phyloP scores from a whole-genome alignment of 768 basidiomycete species.

The Galerina marginata region DNA sequence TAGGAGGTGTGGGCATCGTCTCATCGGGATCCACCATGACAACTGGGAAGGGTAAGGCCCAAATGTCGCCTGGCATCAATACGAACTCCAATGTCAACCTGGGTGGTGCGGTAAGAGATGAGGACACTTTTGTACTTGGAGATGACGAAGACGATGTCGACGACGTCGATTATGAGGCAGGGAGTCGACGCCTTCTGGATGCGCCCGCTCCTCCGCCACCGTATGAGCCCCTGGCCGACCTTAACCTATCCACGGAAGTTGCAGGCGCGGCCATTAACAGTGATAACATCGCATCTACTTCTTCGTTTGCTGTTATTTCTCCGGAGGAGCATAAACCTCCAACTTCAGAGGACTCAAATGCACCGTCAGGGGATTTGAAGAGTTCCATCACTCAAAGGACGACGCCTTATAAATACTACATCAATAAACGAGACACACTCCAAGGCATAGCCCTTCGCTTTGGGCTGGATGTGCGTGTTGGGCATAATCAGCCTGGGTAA shows the following conservation, averaged over 20 bases:
- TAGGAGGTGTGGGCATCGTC: constrained; percentile 58
- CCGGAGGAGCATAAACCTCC: not conserved
- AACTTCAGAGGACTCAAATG: not conserved
- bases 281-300: too few species aligned
- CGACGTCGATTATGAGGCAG: constrained; percentile 36
- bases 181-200: not conserved
- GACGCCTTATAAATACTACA: constrained; percentile 49
- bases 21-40: constrained; percentile 10
- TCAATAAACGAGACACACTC: constrained; percentile 63
- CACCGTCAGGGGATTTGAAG: not conserved
- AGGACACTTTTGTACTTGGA: constrained; percentile 68
- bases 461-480: constrained; percentile 60
- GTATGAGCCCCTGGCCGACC: not conserved
- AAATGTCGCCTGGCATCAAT: not conserved
- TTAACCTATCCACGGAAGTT: not conserved
- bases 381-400: constrained; percentile 1
- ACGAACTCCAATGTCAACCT: constrained; percentile 34
- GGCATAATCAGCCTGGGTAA: not conserved
- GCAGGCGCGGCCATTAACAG: too few species aligned
- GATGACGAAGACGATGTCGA: constrained; percentile 69
- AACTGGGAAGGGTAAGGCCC: constrained; percentile 3
- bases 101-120: constrained; percentile 62
- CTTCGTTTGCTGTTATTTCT: not conserved
- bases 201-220: constrained; percentile 16
- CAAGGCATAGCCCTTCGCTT: constrained; percentile 67